A percentile compares a stretch with the other conserved stretches of the same genome.
Conservation (phyloP, 192 early-diverging fungal genomes). For the Coemansia sp. region DNA sequence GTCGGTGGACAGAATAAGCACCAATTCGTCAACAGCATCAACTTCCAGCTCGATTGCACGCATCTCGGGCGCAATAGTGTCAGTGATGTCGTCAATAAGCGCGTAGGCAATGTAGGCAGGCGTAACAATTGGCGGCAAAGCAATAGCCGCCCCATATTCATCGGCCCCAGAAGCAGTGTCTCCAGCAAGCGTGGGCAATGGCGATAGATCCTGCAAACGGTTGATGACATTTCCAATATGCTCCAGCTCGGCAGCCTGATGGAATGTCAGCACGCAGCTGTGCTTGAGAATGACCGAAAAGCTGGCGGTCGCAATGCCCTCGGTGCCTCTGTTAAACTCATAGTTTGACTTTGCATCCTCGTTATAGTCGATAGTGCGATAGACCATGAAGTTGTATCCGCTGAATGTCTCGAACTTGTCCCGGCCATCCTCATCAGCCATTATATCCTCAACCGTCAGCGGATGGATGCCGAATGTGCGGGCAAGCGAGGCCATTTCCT, state of each 20-base stretch:
- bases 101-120: conserved; percentile 72
- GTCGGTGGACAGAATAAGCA: conserved; percentile 88
- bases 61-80: conserved; percentile 86
- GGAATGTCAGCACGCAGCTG: conserved; percentile 36
- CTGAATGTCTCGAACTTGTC: conserved; percentile 91
- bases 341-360: conserved; percentile 50
- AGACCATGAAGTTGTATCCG: conserved; percentile 88
- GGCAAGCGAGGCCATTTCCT: conserved; percentile 65
- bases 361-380: conserved; percentile 72
- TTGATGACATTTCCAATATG: conserved; percentile 56
- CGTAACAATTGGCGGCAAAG: conserved; percentile 18
- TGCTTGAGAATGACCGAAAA: conserved; percentile 51
- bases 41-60: conserved; percentile 91
- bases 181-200: not conserved
- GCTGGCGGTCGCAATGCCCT: conserved; percentile 64
- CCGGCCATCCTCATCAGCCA: conserved; percentile 77
- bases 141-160: not conserved
- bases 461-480: conserved; percentile 77
- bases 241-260: conserved; percentile 59
- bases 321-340: conserved; percentile 55
- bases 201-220: conserved; percentile 35
- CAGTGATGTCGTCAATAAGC: conserved; percentile 92
- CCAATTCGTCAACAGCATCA: conserved; percentile 93
- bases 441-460: conserved; percentile 88
- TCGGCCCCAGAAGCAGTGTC: not conserved